Conservation (phyloP, 257 asterid species). For the Salvia rosmarinus region DNA sequence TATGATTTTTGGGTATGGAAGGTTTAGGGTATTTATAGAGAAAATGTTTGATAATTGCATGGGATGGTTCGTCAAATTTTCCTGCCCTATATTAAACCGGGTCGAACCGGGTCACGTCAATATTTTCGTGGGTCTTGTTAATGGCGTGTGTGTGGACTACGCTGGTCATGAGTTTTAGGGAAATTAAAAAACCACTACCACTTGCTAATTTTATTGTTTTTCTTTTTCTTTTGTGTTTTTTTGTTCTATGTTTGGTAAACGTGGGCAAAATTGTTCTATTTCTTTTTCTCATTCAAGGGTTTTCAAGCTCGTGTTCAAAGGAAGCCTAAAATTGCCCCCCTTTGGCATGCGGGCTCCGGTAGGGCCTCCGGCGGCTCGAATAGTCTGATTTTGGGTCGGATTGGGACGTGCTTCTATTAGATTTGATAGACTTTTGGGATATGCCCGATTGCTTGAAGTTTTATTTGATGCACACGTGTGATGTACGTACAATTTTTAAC, state of each 20-base stretch:
- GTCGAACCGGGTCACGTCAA: constrained; percentile 20
- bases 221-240: not conserved
- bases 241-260: not conserved
- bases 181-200: not conserved
- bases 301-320: not conserved
- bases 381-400: no score
- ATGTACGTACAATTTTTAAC: no score
- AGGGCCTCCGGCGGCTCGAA: no score
- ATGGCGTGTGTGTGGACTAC: constrained; percentile 46
- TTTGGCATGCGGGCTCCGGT: no score
- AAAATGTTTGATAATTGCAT: constrained; percentile 40
- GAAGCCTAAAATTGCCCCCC: no score
- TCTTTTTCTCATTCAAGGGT: not conserved
- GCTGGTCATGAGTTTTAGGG: not conserved
- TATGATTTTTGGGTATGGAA: constrained; percentile 30
- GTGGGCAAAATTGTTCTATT: not conserved
- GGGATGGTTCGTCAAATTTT: constrained; percentile 28
- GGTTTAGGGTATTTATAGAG: constrained; percentile 51
- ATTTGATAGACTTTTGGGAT: no score
- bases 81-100: constrained; percentile 10
- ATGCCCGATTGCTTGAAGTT: no score
- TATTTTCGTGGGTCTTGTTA: not conserved
- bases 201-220: not conserved
- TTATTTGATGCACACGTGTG: no score
- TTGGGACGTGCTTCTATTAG: no score